phyloP scores from a whole-genome alignment of 768 basidiomycete genomes.

The Tephrocybe sp. region DNA sequence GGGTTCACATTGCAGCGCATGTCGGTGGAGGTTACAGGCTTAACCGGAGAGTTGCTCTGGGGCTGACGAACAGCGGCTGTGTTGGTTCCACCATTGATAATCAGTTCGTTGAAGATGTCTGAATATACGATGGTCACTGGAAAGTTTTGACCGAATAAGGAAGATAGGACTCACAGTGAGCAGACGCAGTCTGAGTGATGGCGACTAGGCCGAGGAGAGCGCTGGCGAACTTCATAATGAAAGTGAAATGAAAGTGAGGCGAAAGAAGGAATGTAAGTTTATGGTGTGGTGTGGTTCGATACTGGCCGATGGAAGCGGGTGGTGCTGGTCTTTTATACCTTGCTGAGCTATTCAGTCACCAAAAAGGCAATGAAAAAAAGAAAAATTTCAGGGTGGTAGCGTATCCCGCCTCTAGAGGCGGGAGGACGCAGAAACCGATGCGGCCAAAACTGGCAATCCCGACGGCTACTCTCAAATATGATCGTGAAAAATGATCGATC shows the following conservation, averaged over 20 bases:
- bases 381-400: conserved; percentile 1
- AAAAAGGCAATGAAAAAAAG: not conserved
- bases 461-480: not conserved
- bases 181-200: conserved; percentile 15
- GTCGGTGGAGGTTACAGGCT: conserved; percentile 24
- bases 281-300: not conserved
- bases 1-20: conserved; percentile 39
- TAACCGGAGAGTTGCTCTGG: conserved; percentile 15
- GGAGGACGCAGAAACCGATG: not conserved
- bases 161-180: conserved; percentile 14
- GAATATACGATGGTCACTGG: conserved; percentile 6
- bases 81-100: not conserved
- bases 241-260: not conserved
- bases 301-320: too few relatives aligned
- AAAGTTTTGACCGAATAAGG: not conserved
- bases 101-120: conserved; percentile 19
- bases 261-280: not conserved
- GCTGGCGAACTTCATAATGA: conserved; percentile 24
- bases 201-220: conserved; percentile 21
- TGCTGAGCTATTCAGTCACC: not conserved
- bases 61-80: conserved; percentile 16
- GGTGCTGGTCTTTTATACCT: not conserved
- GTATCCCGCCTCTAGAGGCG: too few relatives aligned
- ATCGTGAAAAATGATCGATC: not conserved
- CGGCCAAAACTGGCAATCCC: not conserved